phyloP scores from a whole-genome alignment of 2,329 filamentous ascomycete genomes.

The Hypomyces perniciosus region DNA sequence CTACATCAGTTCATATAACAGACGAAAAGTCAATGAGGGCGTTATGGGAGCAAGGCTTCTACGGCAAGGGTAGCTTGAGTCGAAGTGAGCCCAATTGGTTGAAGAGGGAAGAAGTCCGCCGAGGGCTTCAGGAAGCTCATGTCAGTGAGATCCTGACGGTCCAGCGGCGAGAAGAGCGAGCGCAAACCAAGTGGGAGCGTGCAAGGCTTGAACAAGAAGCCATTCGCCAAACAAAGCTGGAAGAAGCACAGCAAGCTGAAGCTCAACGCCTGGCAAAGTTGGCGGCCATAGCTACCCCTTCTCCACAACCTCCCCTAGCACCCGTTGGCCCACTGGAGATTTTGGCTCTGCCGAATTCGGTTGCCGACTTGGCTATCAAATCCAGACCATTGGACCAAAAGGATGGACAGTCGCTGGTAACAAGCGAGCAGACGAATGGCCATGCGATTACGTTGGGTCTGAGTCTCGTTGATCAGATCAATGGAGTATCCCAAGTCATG shows the following conservation, averaged over 20 bases:
- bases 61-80: slow-evolving; percentile 88
- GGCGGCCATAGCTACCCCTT: not conserved
- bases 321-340: slow-evolving; percentile 42
- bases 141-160: slow-evolving; percentile 81
- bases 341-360: slow-evolving; percentile 49
- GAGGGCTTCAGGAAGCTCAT: slow-evolving; percentile 55
- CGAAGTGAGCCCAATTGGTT: slow-evolving; percentile 94
- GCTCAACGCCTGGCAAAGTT: slow-evolving; percentile 15
- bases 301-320: slow-evolving; percentile 15
- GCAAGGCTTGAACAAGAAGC: slow-evolving; percentile 82
- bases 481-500: not conserved
- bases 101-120: slow-evolving; percentile 69
- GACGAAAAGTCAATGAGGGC: slow-evolving; percentile 69
- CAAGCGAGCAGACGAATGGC: not conserved
- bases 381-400: not conserved
- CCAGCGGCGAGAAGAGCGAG: slow-evolving; percentile 71
- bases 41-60: slow-evolving; percentile 96
- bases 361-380: slow-evolving; percentile 12
- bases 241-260: slow-evolving; percentile 35
- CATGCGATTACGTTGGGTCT: not conserved
- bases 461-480: not conserved
- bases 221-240: slow-evolving; percentile 60
- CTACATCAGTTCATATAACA: slow-evolving; percentile 76
- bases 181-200: slow-evolving; percentile 81
- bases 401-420: not conserved